Evolutionary conservation across 805 yeast genomes (phyloP), one percentile per base, ranked within the genome.

Genomic region (Candida glaebosa): DNA sequence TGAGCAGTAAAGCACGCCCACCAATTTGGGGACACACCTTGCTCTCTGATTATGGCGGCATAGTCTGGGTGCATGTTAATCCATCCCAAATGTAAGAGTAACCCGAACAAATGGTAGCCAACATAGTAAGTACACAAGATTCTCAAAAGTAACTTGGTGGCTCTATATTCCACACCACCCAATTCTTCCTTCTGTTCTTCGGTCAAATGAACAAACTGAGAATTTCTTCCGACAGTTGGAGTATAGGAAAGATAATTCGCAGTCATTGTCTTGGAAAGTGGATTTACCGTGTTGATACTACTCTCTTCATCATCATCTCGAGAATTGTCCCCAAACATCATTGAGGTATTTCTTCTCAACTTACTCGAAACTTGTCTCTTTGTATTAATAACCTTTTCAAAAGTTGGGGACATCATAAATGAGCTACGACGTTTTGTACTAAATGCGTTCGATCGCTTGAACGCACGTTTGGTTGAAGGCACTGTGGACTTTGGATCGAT

Each of bases 121-220:
- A 89, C 47, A 53, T 87, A 89, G 56, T 87, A 93, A 4, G 60
- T 44, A 0, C 79, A 57, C 10, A 91, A 62, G 34, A 91, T 76
- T 48, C 76, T 75, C 43, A 84, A 79, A 42, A 93, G 65, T 7
- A 89, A 65, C 55, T 88, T 88, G 43, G 87, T 74, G 0, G 99
- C 88, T 34, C 97, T 75, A 58, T 93, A 93, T 57, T 93, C 99
- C 12, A 93, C 96, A 38, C 99, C 99, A 30, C 99, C 99, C 30
- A 93, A 66, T 59, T 93, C 99, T 44, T 86, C 95, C 54, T 87
- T 89, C 60, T 93, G 98, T 18, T 76, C 82, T 28, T 81, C 87
- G 2, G 87, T 79, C 33, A 93, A 61, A 12, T 84, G 84, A 2
- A 88, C 84, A 69, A 93, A 93, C 0, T 90, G 83, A 0, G 98